These are phyloP conservation scores for Phallus indusiatus DNA, from an alignment of 768 basidiomycete genomes.

Conservation along the genomic window DNA sequence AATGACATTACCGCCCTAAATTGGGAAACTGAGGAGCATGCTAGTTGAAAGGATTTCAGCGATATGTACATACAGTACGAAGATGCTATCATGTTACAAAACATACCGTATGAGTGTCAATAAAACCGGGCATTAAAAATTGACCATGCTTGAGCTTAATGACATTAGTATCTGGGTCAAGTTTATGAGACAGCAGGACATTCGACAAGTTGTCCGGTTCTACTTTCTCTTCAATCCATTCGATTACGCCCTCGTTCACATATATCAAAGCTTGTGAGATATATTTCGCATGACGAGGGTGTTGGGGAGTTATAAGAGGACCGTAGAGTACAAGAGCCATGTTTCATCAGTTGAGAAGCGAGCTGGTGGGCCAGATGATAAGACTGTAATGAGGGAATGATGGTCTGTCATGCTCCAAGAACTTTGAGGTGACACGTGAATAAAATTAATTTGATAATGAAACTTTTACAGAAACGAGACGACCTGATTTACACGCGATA, in stretches of 20 bases:
- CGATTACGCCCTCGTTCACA: constrained; percentile 49
- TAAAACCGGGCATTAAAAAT: constrained; percentile 80
- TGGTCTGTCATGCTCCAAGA: too few relatives aligned
- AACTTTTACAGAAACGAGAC: too few relatives aligned
- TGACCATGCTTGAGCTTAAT: constrained; percentile 33
- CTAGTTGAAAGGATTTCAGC: constrained; percentile 24
- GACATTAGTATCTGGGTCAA: constrained; percentile 25
- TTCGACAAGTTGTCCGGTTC: constrained; percentile 34
- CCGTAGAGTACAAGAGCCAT: background rate
- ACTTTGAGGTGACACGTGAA: too few relatives aligned
- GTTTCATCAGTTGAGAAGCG: background rate
- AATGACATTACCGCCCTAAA: constrained; percentile 39
- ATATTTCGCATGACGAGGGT: constrained; percentile 11
- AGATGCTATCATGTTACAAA: background rate
- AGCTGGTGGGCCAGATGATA: too few relatives aligned
- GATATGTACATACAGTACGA: constrained; percentile 18
- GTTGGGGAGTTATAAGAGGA: background rate
- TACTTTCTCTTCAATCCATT: constrained; percentile 63
- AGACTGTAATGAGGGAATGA: too few relatives aligned
- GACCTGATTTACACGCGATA: too few relatives aligned
- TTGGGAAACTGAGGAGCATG: constrained; percentile 79
- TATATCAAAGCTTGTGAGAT: constrained; percentile 46
- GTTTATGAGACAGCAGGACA: constrained; percentile 42
- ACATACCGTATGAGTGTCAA: constrained; percentile 86
- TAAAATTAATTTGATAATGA: too few relatives aligned